phyloP scores from a whole-genome alignment of 192 early-diverging fungal genomes.

The Rhizophagus clarus region DNA sequence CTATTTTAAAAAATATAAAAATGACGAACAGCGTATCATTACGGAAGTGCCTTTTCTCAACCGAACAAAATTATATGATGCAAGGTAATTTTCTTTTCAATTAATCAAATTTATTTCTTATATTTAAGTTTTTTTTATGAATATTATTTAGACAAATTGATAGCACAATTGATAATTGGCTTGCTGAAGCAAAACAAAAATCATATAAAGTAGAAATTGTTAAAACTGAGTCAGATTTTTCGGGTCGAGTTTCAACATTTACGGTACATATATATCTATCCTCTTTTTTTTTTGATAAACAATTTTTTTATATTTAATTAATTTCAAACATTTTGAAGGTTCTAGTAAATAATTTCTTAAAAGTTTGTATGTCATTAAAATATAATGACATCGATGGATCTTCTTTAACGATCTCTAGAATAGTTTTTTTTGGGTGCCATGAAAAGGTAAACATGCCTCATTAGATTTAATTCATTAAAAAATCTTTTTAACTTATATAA shows the following conservation, averaged over 20 bases:
- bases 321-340: slow-evolving; percentile 1
- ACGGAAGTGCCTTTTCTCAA: not conserved
- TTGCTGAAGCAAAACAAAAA: slow-evolving; percentile 4
- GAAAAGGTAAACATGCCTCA: slow-evolving; percentile 3
- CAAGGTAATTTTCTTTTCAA: not conserved
- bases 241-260: not conserved
- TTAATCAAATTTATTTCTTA: not conserved
- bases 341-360: slow-evolving; percentile 1
- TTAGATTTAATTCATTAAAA: not conserved
- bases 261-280: not conserved
- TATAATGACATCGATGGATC: slow-evolving; percentile 9
- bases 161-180: slow-evolving; percentile 14
- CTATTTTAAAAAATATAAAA: slow-evolving; percentile 13
- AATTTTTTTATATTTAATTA: not conserved
- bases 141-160: not conserved
- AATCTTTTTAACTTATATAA: not conserved
- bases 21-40: not conserved
- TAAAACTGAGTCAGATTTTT: not conserved
- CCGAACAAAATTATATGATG: slow-evolving; percentile 1
- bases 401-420: not conserved
- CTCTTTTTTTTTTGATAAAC: not conserved
- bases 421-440: slow-evolving; percentile 4
- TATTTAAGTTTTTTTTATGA: not conserved
- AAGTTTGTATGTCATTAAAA: not conserved
- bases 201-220: not conserved